These are phyloP conservation scores for Botryotinia convoluta DNA, from an alignment of 2,329 filamentous ascomycete genomes.

Conservation along the genomic window DNA sequence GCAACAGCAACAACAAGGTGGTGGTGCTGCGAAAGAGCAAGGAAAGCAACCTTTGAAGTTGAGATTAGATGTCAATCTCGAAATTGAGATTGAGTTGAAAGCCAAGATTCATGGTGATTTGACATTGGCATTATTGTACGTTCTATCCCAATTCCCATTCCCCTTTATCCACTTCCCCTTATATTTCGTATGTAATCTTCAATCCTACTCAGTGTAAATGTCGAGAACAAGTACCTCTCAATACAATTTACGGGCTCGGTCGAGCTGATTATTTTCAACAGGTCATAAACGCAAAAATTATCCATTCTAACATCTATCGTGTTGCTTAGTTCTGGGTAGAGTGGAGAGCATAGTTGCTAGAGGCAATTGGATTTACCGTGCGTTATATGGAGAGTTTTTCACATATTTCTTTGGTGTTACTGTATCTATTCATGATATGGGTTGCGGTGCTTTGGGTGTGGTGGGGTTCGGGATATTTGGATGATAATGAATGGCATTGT, in stretches of 20 bases:
- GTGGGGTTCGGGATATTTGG: background rate
- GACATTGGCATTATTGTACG: conserved; percentile 51
- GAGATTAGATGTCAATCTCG: conserved; percentile 70
- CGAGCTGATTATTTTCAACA: conserved; percentile 18
- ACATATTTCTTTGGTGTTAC: background rate
- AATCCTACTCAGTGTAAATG: background rate
- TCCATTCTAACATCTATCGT: conserved; percentile 10
- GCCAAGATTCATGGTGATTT: conserved; percentile 80
- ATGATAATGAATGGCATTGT: conserved; percentile 17
- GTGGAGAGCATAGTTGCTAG: background rate
- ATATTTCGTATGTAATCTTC: background rate
- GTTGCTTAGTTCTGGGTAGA: conserved; percentile 17
- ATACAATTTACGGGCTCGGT: conserved; percentile 8
- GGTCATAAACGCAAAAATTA: conserved; percentile 4
- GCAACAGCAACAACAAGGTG: conserved; percentile 12
- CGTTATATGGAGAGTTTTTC: background rate
- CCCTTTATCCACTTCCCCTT: too few relatives aligned
- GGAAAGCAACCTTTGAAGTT: conserved; percentile 62
- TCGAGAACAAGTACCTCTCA: conserved; percentile 16
- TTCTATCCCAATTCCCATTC: background rate
- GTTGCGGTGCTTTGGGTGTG: conserved; percentile 6
- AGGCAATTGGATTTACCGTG: background rate
- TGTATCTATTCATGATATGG: conserved; percentile 1
- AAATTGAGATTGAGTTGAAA: conserved; percentile 77
- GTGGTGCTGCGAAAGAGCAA: conserved; percentile 22